Evolutionary conservation across 768 basidiomycete genomes (phyloP).

Genomic region (Plicaturopsis crispa): DNA sequence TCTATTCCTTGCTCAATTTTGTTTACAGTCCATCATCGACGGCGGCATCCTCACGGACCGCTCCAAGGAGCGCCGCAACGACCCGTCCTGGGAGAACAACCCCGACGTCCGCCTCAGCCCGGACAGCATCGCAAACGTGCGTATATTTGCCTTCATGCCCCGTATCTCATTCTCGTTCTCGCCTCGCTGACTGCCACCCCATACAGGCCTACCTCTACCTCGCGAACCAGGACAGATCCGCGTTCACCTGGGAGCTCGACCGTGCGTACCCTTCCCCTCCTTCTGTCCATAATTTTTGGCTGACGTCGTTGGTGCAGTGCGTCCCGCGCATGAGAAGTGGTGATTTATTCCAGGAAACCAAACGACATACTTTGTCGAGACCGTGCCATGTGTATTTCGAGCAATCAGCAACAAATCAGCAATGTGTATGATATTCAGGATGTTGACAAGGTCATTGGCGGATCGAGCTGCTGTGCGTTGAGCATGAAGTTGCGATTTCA

Average conservation of each 20-base stretch:
- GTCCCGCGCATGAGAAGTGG: constrained; percentile 50
- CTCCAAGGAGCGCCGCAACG: no score
- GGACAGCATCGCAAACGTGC: constrained; percentile 62
- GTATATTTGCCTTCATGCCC: constrained; percentile 8
- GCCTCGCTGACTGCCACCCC: neutral
- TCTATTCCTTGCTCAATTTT: neutral
- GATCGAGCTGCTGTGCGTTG: no score
- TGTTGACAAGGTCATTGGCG: no score
- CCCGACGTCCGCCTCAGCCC: constrained; percentile 46
- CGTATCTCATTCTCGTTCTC: constrained; percentile 6
- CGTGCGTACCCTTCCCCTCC: constrained; percentile 32
- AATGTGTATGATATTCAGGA: no score
- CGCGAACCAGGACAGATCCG: constrained; percentile 59
- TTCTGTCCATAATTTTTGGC: neutral
- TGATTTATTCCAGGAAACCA: constrained; percentile 14
- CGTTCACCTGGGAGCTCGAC: constrained; percentile 78
- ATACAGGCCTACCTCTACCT: constrained; percentile 59
- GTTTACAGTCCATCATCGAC: constrained; percentile 56
- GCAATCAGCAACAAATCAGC: no score
- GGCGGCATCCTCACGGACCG: constrained; percentile 31
- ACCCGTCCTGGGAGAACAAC: constrained; percentile 37
- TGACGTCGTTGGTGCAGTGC: constrained; percentile 24
- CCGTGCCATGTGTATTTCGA: no score
- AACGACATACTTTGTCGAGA: no score
- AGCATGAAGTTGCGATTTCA: no score